Conservation (phyloP, 1,284 basidiomycete species). For the Boletus semigastroideus region DNA sequence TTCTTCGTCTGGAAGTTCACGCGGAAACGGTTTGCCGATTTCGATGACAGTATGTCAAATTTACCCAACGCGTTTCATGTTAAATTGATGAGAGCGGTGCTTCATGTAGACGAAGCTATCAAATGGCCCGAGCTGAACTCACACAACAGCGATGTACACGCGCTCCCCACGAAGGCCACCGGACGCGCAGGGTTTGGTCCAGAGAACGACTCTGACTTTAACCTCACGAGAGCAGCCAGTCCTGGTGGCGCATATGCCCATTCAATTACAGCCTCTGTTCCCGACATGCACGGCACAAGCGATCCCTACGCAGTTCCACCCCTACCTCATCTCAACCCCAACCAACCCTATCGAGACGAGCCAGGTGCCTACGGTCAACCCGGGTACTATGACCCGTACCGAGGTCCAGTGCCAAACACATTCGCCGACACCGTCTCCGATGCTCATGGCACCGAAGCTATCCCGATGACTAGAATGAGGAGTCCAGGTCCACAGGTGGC, state of each 20-base stretch:
- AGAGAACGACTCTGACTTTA: constrained; percentile 57
- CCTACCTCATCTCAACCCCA: constrained; percentile 79
- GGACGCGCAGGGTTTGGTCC: constrained; percentile 61
- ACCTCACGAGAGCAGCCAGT: constrained; percentile 51
- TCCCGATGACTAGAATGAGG: constrained; percentile 63
- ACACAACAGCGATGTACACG: constrained; percentile 55
- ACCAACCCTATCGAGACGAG: constrained; percentile 72
- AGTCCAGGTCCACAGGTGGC: constrained; percentile 43
- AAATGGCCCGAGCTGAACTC: constrained; percentile 84
- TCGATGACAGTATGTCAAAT: constrained; percentile 67
- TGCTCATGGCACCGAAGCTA: constrained; percentile 49
- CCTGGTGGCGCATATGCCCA: constrained; percentile 42
- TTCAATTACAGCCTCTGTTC: constrained; percentile 51
- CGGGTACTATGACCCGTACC: constrained; percentile 75
- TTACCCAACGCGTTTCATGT: constrained; percentile 16
- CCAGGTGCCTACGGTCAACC: constrained; percentile 41
- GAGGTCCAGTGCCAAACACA: constrained; percentile 66
- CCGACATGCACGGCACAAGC: constrained; percentile 42
- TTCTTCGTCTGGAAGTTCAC: constrained; percentile 85
- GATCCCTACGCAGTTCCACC: constrained; percentile 82
- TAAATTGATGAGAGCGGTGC: constrained; percentile 4
- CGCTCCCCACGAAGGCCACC: constrained; percentile 63
- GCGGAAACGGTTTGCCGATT: constrained; percentile 68
- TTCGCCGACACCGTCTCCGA: constrained; percentile 46
- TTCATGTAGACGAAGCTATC: constrained; percentile 66